Evolutionary conservation across 352 stramenopile species (phyloP), one percentile per base, ranked within the genome.

Genomic region (Pythium chondricola): DNA sequence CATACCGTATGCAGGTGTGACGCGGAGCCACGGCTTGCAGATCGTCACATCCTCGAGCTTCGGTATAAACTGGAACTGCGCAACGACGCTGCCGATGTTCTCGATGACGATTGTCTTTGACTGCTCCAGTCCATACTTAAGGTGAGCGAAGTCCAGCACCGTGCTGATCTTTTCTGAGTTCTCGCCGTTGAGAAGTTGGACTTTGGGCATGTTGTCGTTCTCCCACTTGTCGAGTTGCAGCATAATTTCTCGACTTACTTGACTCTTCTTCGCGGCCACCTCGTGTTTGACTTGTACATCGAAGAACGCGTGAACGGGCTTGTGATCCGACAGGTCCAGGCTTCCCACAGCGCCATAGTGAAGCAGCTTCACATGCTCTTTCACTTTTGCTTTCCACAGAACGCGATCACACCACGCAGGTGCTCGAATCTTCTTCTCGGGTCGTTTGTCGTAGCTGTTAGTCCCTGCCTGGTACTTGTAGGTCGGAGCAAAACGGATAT

Each of bases 381-480:
- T 52, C 6, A 48, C 66, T 27, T 86, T 88, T 1, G 79, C 70
- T 52, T 71, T 82, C 83, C 84, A 96, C 6, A 96, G 54, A 1
- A 96, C 63, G 7, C 87, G 80, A 52, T 96, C 87, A 40, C 87
- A 96, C 97, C 97, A 99, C 6, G 97, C 97, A 1, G 97, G 97
- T 2, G 96, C 96, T 16, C 97, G 83, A 2, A 99, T 59, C 58
- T 99, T 99, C 75, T 99, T 99, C 48, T 99, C 97, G 0, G 95
- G 93, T 1, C 97, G 80, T 44, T 96, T 87, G 58, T 99, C 97
- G 60, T 99, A 99, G 11, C 83, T 52, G 40, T 93, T 88, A 11
- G 93, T 98, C 0, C 93, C 95, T 4, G 93, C 85, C 56, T 99
- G 88, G 58, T 97, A 99, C 63, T 99, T 99, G 78, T 99, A 99